Evolutionary conservation across 2,329 filamentous ascomycete species (phyloP).

Genomic region (Bertia moriformis): DNA sequence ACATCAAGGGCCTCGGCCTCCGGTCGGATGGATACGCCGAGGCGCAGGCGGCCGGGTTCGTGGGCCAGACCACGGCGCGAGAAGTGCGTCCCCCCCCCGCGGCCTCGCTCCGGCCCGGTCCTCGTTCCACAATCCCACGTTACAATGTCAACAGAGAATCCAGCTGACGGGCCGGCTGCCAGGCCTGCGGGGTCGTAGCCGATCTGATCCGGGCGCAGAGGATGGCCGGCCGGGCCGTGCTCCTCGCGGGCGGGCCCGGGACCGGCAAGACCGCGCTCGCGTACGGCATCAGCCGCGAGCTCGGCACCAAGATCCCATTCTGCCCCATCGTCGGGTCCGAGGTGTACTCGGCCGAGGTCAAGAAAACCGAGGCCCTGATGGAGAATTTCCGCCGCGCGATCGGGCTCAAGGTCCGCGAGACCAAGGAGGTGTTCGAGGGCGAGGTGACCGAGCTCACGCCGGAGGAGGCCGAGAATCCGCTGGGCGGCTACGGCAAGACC

Average conservation of each 20-base stretch:
- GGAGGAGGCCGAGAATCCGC: constrained; percentile 92
- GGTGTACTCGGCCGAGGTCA: constrained; percentile 93
- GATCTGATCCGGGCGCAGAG: constrained; percentile 92
- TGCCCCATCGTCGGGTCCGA: constrained; percentile 97
- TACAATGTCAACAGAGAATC: neutral
- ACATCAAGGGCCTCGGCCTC: constrained; percentile 89
- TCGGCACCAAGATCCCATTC: constrained; percentile 96
- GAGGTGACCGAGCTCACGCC: constrained; percentile 96
- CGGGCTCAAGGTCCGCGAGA: constrained; percentile 90
- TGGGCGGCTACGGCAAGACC: constrained; percentile 92
- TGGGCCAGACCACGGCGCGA: constrained; percentile 74
- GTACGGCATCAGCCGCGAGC: constrained; percentile 86
- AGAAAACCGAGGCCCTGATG: constrained; percentile 98
- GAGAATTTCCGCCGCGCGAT: constrained; percentile 97
- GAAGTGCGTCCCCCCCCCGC: constrained; percentile 47
- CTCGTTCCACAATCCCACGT: constrained; percentile 1
- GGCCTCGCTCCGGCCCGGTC: neutral
- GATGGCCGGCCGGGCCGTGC: constrained; percentile 87
- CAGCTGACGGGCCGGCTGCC: constrained; percentile 5
- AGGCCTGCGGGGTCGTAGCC: constrained; percentile 91
- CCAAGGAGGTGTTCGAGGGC: constrained; percentile 97
- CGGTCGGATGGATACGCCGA: constrained; percentile 76
- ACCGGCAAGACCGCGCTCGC: constrained; percentile 96
- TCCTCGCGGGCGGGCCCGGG: constrained; percentile 85
- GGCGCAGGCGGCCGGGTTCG: constrained; percentile 66